phyloP scores from a whole-genome alignment of 805 yeast species.

The Grigorovia transvaalensis region DNA sequence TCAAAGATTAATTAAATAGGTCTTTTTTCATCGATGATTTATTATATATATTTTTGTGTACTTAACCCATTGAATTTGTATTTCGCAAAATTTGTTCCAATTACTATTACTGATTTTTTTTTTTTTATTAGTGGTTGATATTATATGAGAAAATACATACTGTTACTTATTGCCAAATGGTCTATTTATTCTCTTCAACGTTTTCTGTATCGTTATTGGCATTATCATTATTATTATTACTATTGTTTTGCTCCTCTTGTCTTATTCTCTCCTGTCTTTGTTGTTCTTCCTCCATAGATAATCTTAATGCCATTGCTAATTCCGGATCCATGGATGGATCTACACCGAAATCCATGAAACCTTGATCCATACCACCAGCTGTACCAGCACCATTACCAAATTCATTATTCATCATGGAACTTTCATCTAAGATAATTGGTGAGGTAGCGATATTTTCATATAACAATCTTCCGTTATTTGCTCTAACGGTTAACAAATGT shows the following conservation, averaged over 20 bases:
- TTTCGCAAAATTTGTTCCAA: no score
- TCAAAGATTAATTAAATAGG: constrained; percentile 47
- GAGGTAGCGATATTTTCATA: constrained; percentile 75
- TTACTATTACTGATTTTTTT: no score
- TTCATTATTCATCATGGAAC: constrained; percentile 15
- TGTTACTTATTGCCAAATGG: background rate
- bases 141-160: background rate
- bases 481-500: constrained; percentile 77
- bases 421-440: constrained; percentile 61
- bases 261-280: constrained; percentile 78
- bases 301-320: constrained; percentile 86
- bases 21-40: background rate
- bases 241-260: constrained; percentile 16
- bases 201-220: background rate
- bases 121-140: background rate
- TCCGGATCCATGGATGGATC: constrained; percentile 96
- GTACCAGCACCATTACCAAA: constrained; percentile 34
- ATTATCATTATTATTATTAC: constrained; percentile 3
- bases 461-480: constrained; percentile 66
- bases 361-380: constrained; percentile 32
- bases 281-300: constrained; percentile 91
- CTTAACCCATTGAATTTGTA: no score
- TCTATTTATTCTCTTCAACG: background rate
- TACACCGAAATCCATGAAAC: constrained; percentile 53
- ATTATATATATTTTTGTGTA: background rate